Evolutionary conservation across 257 asterid genomes (phyloP).

Genomic region (Solanum pimpinellifolium): DNA sequence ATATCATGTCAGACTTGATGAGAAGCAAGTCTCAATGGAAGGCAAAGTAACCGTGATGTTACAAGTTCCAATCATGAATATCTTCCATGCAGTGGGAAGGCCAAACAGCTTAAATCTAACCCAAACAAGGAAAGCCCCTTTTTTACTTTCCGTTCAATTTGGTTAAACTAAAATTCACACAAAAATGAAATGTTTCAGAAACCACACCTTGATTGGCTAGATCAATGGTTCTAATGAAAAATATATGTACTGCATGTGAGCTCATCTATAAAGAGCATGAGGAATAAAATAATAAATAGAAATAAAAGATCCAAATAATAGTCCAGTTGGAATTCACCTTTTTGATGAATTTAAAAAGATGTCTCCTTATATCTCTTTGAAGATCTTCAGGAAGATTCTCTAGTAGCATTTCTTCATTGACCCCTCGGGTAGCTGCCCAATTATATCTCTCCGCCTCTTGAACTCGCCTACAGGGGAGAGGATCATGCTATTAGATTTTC

Average conservation of each 20-base stretch:
- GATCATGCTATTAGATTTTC: neutral
- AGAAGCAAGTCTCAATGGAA: neutral
- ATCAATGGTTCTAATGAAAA: neutral
- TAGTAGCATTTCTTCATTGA: constrained; percentile 70
- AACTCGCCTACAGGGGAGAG: constrained; percentile 43
- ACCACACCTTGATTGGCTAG: neutral
- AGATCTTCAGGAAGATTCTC: constrained; percentile 95
- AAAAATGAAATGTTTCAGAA: neutral
- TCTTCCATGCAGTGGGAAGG: neutral
- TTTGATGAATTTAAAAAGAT: constrained; percentile 70
- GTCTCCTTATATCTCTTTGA: constrained; percentile 77
- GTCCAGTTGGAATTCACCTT: constrained; percentile 37
- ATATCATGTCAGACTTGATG: neutral
- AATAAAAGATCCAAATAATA: neutral
- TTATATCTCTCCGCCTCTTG: constrained; percentile 67
- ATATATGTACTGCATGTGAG: neutral
- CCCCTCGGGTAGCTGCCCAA: constrained; percentile 97
- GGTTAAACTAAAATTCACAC: neutral
- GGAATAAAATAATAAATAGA: neutral
- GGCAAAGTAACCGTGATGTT: neutral
- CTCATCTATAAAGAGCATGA: neutral
- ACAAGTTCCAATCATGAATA: neutral
- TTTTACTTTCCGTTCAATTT: neutral
- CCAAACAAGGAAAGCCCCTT: neutral
- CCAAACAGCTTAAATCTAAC: neutral